These are phyloP conservation scores for Priceomyces medius DNA, from an alignment of 805 yeast species.

Conservation along the genomic window DNA sequence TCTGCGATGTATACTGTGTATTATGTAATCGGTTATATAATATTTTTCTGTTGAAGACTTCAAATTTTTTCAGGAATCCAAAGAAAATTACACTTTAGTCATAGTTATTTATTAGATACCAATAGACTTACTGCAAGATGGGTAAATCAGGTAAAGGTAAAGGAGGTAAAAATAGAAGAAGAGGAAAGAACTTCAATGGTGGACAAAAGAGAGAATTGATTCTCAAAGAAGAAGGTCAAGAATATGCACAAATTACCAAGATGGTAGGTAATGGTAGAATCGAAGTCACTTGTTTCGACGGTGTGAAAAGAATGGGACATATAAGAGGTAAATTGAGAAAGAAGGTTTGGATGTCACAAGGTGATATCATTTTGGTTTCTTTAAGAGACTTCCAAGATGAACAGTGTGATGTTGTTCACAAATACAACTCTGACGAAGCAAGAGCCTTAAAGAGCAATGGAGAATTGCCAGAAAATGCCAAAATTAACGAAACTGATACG, in stretches of 20 bases:
- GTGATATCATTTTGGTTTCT: constrained; percentile 93
- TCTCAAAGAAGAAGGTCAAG: constrained; percentile 94
- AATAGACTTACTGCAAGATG: constrained; percentile 39
- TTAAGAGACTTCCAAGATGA: constrained; percentile 98
- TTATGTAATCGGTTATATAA: constrained; percentile 2
- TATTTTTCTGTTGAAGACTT: not conserved
- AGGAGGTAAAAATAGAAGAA: constrained; percentile 94
- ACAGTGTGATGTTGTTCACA: constrained; percentile 96
- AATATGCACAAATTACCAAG: constrained; percentile 96
- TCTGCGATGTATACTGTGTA: not conserved
- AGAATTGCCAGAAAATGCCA: constrained; percentile 95
- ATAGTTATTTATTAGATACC: constrained; percentile 1
- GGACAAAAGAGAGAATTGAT: constrained; percentile 92
- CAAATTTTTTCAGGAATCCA: constrained; percentile 2
- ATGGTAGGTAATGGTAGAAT: constrained; percentile 99
- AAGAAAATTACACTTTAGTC: not conserved
- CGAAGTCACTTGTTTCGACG: constrained; percentile 94
- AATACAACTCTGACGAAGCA: constrained; percentile 96
- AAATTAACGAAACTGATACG: constrained; percentile 96
- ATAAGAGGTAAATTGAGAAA: constrained; percentile 98
- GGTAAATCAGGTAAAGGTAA: constrained; percentile 75
- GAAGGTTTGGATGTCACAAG: constrained; percentile 99
- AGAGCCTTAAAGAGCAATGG: constrained; percentile 93
- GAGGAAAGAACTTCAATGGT: constrained; percentile 95
- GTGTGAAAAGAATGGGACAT: constrained; percentile 90